These are phyloP conservation scores for Torrubiellomyces zombiae DNA, from an alignment of 2,329 filamentous ascomycete species.

Conservation along the genomic window DNA sequence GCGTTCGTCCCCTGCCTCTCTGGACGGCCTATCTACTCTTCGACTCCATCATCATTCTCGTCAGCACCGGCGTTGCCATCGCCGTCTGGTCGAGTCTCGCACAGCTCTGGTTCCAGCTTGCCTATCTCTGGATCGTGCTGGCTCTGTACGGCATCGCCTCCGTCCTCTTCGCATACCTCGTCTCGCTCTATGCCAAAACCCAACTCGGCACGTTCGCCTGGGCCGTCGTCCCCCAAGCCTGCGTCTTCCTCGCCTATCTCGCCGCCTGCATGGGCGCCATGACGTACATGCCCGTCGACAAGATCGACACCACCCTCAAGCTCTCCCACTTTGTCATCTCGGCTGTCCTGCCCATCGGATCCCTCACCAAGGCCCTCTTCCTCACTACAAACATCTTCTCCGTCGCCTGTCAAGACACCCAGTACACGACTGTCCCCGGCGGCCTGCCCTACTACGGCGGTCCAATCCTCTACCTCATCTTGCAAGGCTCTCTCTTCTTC, in stretches of 20 bases:
- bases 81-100: slow-evolving; percentile 52
- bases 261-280: slow-evolving; percentile 56
- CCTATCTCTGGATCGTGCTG: slow-evolving; percentile 69
- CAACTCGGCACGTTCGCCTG: slow-evolving; percentile 77
- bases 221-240: slow-evolving; percentile 58
- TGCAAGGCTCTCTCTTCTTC: slow-evolving; percentile 59
- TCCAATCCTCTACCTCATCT: slow-evolving; percentile 64
- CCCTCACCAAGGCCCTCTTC: slow-evolving; percentile 57
- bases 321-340: slow-evolving; percentile 63
- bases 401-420: slow-evolving; percentile 49
- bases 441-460: slow-evolving; percentile 63
- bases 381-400: slow-evolving; percentile 72
- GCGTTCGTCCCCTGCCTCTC: slow-evolving; percentile 63
- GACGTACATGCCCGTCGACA: slow-evolving; percentile 55
- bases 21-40: slow-evolving; percentile 75
- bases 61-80: slow-evolving; percentile 45
- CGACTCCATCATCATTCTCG: slow-evolving; percentile 59
- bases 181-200: slow-evolving; percentile 64
- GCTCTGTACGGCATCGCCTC: slow-evolving; percentile 68
- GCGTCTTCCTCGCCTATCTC: slow-evolving; percentile 55
- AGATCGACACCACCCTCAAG: slow-evolving; percentile 49
- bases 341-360: slow-evolving; percentile 59
- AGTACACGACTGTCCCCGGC: slow-evolving; percentile 51
- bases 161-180: slow-evolving; percentile 59
- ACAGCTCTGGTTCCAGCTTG: slow-evolving; percentile 57